Evolutionary conservation across 2,329 filamentous ascomycete species (phyloP), one percentile per base, ranked within the genome.

Genomic region (Paecilomyces fulvus): DNA sequence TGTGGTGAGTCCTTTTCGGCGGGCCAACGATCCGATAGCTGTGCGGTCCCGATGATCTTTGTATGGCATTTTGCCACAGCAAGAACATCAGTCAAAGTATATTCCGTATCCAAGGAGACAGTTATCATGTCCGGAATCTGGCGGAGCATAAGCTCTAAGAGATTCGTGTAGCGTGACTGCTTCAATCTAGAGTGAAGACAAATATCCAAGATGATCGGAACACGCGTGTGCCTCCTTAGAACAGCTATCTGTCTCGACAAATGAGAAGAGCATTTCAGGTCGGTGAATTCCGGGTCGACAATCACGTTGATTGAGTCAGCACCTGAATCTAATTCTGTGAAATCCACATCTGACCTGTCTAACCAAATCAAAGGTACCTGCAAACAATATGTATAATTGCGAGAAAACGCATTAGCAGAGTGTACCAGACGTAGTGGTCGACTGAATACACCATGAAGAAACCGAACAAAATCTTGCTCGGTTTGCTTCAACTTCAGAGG

Each of bases 181-280:
- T 43, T 17, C 37, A 43, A 12, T 8, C n/a, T n/a, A 9, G 4
- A 17, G 4, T 43, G 37, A 7, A n/a, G 6, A n/a, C 14, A 20
- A 9, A 51, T 25, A 46, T 65, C 63, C 4, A 64, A 50, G 21
- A 65, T 59, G 21, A 65, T 59, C n/a, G 63, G 54, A 37, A 58
- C 57, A 2, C 60, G 56, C 11, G 59, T 62, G 17, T 61, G 52
- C 30, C 37, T 57, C 25, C 62, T 52, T 11, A 65, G 23, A 14
- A 54, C 56, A 20, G 62, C 53, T 9, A 65, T 59, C 23, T 63
- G 54, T 14, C 52, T 54, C 28, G 55, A 48, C 7, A 62, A 37
- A 9, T 60, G 59, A 9, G 64, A 53, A 51, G 54, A 62, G 9
- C 9, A 43, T 43, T 43, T 43, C 9, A 17, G 5, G 8, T 43